Conservation (phyloP, 2,329 filamentous ascomycete species). For the Sporothrix luriei region DNA sequence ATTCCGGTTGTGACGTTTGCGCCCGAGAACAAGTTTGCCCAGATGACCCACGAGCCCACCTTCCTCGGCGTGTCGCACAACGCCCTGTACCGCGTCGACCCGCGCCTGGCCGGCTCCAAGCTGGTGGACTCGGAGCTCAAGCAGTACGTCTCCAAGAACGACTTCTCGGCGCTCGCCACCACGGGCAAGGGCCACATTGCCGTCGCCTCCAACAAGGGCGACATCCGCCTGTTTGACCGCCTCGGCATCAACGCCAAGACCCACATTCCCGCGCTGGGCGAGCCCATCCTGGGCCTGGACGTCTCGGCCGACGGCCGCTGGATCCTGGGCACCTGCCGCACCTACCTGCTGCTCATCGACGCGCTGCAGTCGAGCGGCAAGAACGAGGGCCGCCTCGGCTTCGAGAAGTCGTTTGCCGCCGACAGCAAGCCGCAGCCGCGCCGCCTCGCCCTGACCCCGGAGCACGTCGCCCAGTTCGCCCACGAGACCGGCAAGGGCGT, state of each 20-base stretch:
- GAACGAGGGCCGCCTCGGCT: conserved; percentile 97
- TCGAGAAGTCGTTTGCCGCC: conserved; percentile 89
- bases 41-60: conserved; percentile 93
- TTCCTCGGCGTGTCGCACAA: conserved; percentile 94
- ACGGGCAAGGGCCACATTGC: conserved; percentile 97
- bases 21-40: conserved; percentile 95
- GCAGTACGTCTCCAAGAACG: conserved; percentile 95
- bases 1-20: conserved; percentile 91
- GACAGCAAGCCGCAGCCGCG: conserved; percentile 92
- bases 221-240: conserved; percentile 92
- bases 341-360: conserved; percentile 92
- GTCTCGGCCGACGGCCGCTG: conserved; percentile 94
- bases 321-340: conserved; percentile 91
- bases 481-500: conserved; percentile 89
- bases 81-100: conserved; percentile 90
- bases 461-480: conserved; percentile 95
- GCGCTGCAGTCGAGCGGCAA: conserved; percentile 88
- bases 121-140: conserved; percentile 91
- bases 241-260: conserved; percentile 98
- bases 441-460: conserved; percentile 82
- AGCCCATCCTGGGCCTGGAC: conserved; percentile 91
- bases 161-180: conserved; percentile 91
- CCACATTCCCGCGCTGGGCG: conserved; percentile 90
- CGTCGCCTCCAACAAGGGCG: conserved; percentile 95
- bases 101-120: conserved; percentile 85